phyloP scores from a whole-genome alignment of 2,329 filamentous ascomycete species.

The Colletotrichum filicis region DNA sequence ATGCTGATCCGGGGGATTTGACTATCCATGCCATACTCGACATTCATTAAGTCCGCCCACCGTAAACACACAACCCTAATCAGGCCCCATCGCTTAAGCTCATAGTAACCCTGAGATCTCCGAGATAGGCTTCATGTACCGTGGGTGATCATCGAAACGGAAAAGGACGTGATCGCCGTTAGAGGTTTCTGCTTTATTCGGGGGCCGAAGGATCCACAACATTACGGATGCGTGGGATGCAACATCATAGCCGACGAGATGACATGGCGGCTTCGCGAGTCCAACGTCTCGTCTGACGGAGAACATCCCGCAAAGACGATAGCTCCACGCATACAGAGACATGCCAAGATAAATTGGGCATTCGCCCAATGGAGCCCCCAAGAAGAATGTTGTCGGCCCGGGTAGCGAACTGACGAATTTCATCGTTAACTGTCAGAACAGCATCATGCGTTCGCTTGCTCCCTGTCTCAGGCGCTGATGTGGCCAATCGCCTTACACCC shows the following conservation, averaged over 20 bases:
- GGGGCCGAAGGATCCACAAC: not conserved
- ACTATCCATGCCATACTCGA: not conserved
- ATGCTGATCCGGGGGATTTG: not conserved
- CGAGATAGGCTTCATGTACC: not conserved
- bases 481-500: not conserved
- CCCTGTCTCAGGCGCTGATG: not conserved
- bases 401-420: not conserved
- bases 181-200: not conserved
- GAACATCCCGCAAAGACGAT: not conserved
- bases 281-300: not conserved
- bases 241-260: not conserved
- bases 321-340: not conserved
- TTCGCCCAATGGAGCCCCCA: no score
- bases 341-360: not conserved
- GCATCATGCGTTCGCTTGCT: not conserved
- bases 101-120: not conserved
- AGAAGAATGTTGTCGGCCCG: not conserved
- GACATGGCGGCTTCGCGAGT: not conserved
- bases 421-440: slow-evolving; percentile 7
- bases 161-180: slow-evolving; percentile 3
- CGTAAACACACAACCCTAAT: not conserved
- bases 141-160: slow-evolving; percentile 10
- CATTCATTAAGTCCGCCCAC: not conserved
- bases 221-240: not conserved
- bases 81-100: not conserved